Base-by-base conservation (phyloP, 208 protist genomes). In the Phytomonas sp. region DNA sequence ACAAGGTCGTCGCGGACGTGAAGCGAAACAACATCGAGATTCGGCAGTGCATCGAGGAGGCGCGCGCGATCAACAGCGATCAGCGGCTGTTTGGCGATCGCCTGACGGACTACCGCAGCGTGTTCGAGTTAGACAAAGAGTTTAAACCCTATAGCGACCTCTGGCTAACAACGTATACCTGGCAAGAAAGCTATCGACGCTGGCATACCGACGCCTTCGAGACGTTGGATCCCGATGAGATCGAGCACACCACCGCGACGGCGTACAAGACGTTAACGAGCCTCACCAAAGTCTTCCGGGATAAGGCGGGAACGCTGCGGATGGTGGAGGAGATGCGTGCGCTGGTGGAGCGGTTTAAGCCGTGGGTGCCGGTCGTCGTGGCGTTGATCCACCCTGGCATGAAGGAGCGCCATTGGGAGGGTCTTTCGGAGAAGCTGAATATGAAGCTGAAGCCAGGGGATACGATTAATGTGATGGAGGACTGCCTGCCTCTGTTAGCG, bases 61-160 rank as follows among this genome's bases (percentile, higher is more conserved):
- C 88, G 2, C 84, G 85, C 62, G 81, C 92, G 28, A 97, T 98
- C 80, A 98, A 99, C 86, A 94, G 82, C 70, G 86, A 98, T 61
- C 97, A 99, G 82, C 83, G 83, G 4, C 85, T 98, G 32, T 98
- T 99, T 69, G 95, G 93, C 37, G 92, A 97, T 79, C 93, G 95
- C 62, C 86, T 94, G 40, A 97, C 95, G 11, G 92, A 98, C 76
- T 99, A 99, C 90, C 83, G 87, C 43, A 91, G 96, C 73, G 89
- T 99, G 11, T 87, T 92, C 68, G 87, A 95, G 71, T 81, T 98
- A 11, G 85, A 92, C 68, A 98, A 98, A 79, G 92, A 98, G 72
- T 98, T 99, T 77, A 97, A 98, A 84, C 96, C 96, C 29, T 98
- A 97, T 72, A 94, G 93, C 68, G 89, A 97, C 60, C 81, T 99